A percentile compares a stretch with the other conserved stretches of the same genome.
phyloP scores from a whole-genome alignment of 352 stramenopile species.

The Globisporangium viniferum region DNA sequence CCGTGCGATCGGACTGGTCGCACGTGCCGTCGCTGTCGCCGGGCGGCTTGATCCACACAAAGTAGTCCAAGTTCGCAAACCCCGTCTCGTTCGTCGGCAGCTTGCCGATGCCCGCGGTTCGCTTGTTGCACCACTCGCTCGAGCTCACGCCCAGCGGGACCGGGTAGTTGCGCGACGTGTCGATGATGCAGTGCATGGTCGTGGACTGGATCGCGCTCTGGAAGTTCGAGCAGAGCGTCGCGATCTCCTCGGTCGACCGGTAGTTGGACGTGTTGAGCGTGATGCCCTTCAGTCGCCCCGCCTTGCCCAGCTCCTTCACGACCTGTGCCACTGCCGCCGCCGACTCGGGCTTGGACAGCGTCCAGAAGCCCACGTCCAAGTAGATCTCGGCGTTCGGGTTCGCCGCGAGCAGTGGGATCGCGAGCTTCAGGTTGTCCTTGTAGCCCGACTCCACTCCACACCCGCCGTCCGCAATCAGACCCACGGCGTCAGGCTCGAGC shows the following conservation, averaged over 20 bases:
- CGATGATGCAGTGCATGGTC: conserved; percentile 50
- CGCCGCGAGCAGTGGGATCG: conserved; percentile 39
- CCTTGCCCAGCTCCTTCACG: conserved; percentile 34
- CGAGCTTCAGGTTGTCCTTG: conserved; percentile 45
- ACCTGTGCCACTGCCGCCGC: conserved; percentile 28
- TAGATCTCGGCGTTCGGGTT: conserved; percentile 72
- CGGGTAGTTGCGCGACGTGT: conserved; percentile 52
- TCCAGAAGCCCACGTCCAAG: conserved; percentile 66
- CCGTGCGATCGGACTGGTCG: not conserved
- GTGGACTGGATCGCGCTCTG: conserved; percentile 40
- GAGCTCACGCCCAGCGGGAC: conserved; percentile 6
- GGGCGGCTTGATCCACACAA: conserved; percentile 68
- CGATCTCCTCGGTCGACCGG: conserved; percentile 42
- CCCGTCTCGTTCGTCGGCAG: conserved; percentile 47
- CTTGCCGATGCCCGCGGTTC: conserved; percentile 35
- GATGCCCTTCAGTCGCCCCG: conserved; percentile 52
- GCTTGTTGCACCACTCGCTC: conserved; percentile 58
- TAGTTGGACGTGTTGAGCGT: conserved; percentile 85
- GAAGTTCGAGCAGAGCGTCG: conserved; percentile 53
- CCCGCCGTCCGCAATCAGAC: conserved; percentile 37
- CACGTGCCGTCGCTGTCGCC: conserved; percentile 67
- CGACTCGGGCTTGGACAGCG: conserved; percentile 28
- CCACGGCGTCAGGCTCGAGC: conserved; percentile 69
- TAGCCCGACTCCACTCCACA: conserved; percentile 36
- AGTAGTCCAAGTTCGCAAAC: conserved; percentile 58